Evolutionary conservation across 345 rosid species (phyloP), one percentile per base, ranked within the genome.

Genomic region (Syzygium aqueum): DNA sequence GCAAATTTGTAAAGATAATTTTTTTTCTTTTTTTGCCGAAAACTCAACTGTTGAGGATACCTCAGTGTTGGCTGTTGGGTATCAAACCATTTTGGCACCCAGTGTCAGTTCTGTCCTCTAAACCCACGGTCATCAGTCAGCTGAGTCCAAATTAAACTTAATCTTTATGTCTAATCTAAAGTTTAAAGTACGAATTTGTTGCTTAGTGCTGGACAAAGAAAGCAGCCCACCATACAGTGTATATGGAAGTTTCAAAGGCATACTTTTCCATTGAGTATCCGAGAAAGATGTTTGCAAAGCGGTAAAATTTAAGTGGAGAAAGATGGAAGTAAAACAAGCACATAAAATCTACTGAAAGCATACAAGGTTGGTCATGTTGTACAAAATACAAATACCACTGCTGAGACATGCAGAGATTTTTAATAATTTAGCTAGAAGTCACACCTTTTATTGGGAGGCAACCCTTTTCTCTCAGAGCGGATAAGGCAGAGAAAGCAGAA

Each of bases 371-470:
- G 40, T 16, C 22, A 65, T 30, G 16, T 30, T 65, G 11, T 4
- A 22, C 30, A 52, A 51, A n/a, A 5, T 7, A 77, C 16, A 9
- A 4, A 13, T 40, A 40, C 40, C 10, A 16, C 3, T 21, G 46
- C 1, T 43, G 46, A 43, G 46, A 43, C 46, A 43, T 43, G 46
- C 46, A 43, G 46, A 43, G 46, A 43, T 43, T 15, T 28, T 28
- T 40, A 16, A 65, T 40, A 65, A 65, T 16, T 65, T 65, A 65
- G 77, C 43, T 28, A 3, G 22, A 30, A 53, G 23, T 28, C 11
- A 51, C 52, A 93, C 91, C 90, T 90, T 87, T 85, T 67, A 88
- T 22, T 6, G 92, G 88, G 73, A 91, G 49, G 49, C 87, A 89
- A 49, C 92, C 91, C 54, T 37, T 88, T 33, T 87, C 88, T 25